Conservation (phyloP, 345 rosid species). For the Geranium rotundifolium region DNA sequence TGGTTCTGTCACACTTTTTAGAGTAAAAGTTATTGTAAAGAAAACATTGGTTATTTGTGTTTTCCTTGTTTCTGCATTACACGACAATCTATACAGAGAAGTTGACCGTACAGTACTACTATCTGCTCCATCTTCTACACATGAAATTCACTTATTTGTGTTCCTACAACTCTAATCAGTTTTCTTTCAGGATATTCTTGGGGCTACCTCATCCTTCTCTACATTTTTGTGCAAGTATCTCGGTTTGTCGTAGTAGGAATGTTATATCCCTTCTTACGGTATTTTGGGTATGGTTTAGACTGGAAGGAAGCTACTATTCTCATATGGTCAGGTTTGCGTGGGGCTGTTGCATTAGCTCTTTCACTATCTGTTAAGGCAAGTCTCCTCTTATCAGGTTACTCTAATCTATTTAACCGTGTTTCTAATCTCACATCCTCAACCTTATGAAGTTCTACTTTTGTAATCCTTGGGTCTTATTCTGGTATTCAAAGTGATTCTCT, state of each 20-base stretch:
- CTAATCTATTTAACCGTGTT: too few relatives aligned
- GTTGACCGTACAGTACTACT: neutral
- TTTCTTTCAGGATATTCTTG: slow-evolving; percentile 58
- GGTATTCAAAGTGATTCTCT: neutral
- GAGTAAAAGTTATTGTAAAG: neutral
- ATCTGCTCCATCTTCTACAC: neutral
- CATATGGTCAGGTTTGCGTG: slow-evolving; percentile 88
- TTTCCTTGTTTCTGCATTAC: neutral
- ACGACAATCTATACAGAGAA: too few relatives aligned
- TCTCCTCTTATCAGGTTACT: slow-evolving; percentile 12
- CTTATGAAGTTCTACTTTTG: too few relatives aligned
- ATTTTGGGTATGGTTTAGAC: slow-evolving; percentile 83
- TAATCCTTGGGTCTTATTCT: neutral
- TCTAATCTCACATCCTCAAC: too few relatives aligned
- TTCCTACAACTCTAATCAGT: neutral
- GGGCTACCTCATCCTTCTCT: slow-evolving; percentile 72
- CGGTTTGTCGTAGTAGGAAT: slow-evolving; percentile 64
- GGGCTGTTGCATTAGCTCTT: slow-evolving; percentile 89
- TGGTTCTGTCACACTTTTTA: neutral
- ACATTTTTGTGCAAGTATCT: slow-evolving; percentile 52
- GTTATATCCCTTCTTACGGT: slow-evolving; percentile 48
- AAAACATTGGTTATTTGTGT: neutral
- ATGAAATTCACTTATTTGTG: neutral
- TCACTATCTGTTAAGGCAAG: slow-evolving; percentile 85
- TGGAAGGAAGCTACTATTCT: slow-evolving; percentile 84